Evolutionary conservation across 2,329 filamentous ascomycete species (phyloP), one percentile per base, ranked within the genome.

Genomic region (Fusarium redolens): DNA sequence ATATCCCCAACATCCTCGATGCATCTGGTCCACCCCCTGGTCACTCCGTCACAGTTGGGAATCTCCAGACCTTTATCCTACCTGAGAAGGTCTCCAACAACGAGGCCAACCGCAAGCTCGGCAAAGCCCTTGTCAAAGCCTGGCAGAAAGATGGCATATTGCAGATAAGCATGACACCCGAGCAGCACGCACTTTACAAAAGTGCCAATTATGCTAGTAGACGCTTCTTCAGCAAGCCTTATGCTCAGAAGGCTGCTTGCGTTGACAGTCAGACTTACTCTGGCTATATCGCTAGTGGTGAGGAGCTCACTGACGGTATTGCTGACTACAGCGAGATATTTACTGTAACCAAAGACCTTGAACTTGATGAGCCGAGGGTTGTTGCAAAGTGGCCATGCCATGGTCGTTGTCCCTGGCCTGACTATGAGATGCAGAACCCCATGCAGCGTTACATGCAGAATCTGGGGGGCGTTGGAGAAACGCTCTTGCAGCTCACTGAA

Each of bases 241-340:
- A 78, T 47, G 64, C 66, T 4, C 76, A 83, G 60, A 87, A 87
- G 65, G 79, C 79, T 5, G 78, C 79, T 2, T 86, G 84, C 45
- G 78, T 87, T 11, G 84, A 87, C 69, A 78, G 78, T 18, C 79
- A 82, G 67, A 86, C 83, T 69, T 87, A 85, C 52, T 75, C 85
- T 1, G 86, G 86, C 5, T 87, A 87, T 71, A 83, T 87, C 52
- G 86, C 85, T 30, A 86, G 83, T 0, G 85, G 85, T 0, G 85
- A 87, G 70, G 84, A 86, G 74, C 80, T 86, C 6, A 86, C 84
- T 5, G 81, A 85, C 60, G 85, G 85, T 40, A 81, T 87, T 31
- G 84, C 84, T 20, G 86, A 88, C 72, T 87, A 87, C 71, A 86
- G 83, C 2, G 86, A 87, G 75, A 86, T 87, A 37, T 87, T 87